Evolutionary conservation across 139 green algal species (phyloP), one percentile per base, ranked within the genome.

Genomic region (Eudorina sp.): DNA sequence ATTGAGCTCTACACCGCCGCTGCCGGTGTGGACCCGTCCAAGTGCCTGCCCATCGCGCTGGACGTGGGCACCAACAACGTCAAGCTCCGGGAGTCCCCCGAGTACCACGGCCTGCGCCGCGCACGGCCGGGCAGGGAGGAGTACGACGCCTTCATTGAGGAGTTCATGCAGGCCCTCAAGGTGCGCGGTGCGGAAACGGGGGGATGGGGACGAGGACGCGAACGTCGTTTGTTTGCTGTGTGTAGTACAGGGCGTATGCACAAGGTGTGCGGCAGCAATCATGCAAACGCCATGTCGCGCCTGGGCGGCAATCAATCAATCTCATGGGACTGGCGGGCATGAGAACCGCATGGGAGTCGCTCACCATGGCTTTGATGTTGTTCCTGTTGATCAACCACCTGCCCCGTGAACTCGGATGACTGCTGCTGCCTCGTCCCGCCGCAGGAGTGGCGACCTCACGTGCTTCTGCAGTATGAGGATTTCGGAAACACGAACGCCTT

Each of bases 391-490:
- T n/a, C n/a, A n/a, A n/a, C n/a, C n/a, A n/a, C n/a, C n/a, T n/a
- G n/a, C n/a, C n/a, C n/a, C n/a, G n/a, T n/a, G n/a, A n/a, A n/a
- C n/a, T n/a, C n/a, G n/a, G n/a, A n/a, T n/a, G n/a, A n/a, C n/a
- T n/a, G n/a, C n/a, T n/a, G n/a, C n/a, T n/a, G n/a, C n/a, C n/a
- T n/a, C n/a, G n/a, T n/a, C n/a, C n/a, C n/a, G n/a, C n/a, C 96
- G 40, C 88, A 86, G 45, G 68, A 83, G 5, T 95, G 95, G 95
- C 90, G 88, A 66, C 92, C 92, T 0, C 93, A 97, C 88, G 62
- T 94, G 72, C 78, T 97, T 73, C 46, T 97, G 72, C 96, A 99
- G 95, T 99, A 98, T 93, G 97, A 98, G 91, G 96, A 98, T 83
- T 98, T 98, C 89, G 94, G 91, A 83, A 97, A 96, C 88, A 88